Percentiles rank a stretch among this genome's conserved stretches.
Evolutionary conservation across 2,329 filamentous ascomycete genomes (phyloP).

Genomic region (Thermochaetoides dissita): DNA sequence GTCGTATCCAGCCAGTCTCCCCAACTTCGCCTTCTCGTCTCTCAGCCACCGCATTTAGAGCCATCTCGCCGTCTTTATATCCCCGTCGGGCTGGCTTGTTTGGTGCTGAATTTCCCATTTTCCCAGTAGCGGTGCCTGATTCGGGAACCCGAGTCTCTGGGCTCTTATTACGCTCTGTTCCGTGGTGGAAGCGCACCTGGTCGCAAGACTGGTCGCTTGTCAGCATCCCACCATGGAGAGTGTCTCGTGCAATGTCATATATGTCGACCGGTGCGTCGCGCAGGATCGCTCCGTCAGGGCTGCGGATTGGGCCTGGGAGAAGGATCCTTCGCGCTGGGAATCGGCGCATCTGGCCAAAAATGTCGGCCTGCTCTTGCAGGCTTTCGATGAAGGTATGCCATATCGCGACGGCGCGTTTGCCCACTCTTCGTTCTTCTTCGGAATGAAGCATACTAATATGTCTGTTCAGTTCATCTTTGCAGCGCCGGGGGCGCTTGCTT

Average conservation of each 20-base stretch:
- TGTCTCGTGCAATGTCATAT: constrained; percentile 44
- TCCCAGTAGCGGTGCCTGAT: no score
- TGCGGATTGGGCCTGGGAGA: constrained; percentile 10
- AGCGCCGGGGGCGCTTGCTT: constrained; percentile 39
- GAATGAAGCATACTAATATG: not conserved
- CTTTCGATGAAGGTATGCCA: constrained; percentile 40
- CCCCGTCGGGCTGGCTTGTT: no score
- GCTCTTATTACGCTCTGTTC: constrained; percentile 5
- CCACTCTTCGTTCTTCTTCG: not conserved
- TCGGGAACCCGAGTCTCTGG: constrained; percentile 3
- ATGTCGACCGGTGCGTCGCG: constrained; percentile 41
- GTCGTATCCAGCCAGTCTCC: no score
- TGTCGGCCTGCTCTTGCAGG: constrained; percentile 35
- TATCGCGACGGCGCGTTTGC: not conserved
- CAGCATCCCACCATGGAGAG: constrained; percentile 42
- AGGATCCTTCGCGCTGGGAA: constrained; percentile 19
- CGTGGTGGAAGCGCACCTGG: constrained; percentile 42
- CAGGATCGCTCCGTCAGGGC: constrained; percentile 26
- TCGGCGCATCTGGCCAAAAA: constrained; percentile 29
- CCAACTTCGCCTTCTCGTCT: no score
- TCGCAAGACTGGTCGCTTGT: constrained; percentile 47
- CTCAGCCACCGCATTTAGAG: no score
- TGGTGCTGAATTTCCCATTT: no score
- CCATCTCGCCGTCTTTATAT: no score
- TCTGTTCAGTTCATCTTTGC: constrained; percentile 36